Evolutionary conservation across 1,284 basidiomycete genomes (phyloP), one percentile per base, ranked within the genome.

Genomic region (Neonothopanus nambi): DNA sequence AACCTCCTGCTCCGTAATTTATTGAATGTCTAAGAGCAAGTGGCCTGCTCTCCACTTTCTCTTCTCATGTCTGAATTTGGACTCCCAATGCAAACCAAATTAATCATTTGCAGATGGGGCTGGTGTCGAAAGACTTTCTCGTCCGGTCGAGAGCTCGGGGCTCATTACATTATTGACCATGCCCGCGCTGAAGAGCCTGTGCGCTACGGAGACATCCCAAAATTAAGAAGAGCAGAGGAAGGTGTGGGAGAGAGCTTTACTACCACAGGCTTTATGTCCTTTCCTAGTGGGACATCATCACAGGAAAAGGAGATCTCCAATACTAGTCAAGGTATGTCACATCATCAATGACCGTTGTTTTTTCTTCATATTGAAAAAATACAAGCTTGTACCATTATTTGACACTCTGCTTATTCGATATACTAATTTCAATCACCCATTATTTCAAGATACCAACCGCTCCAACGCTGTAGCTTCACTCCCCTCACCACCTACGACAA

Each of bases 81-180:
- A n/a, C n/a, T n/a, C n/a, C n/a, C n/a, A n/a, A n/a, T n/a, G n/a
- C n/a, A n/a, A 39, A 48, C 38, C 21, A 38, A 37, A 48, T 24
- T 24, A 15, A 20, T 33, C 51, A 43, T 51, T 2, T 75, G 81
- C 64, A 68, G 68, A 42, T 83, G 81, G 81, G 69, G 68, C 6
- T 79, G 76, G 74, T 84, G 82, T 48, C 66, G 73, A 2, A 62
- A 63, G 17, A 68, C 66, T 2, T 82, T 78, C 54, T 36, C 60
- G 6, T 69, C 60, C 18, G 62, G 67, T n/a, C 55, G 63, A 1
- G 71, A 71, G n/a, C 71, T 81, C 20, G 60, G 66, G 3, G 55
- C 65, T 6, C 81, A 84, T 59, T 72, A 82, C 36, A 61, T 71
- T n/a, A 60, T 67, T 39, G 72, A 77, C 12, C 82, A 84, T 60